These are phyloP conservation scores for Taphrina communis DNA, from an alignment of 1,139 yeast species.

Conservation along the genomic window DNA sequence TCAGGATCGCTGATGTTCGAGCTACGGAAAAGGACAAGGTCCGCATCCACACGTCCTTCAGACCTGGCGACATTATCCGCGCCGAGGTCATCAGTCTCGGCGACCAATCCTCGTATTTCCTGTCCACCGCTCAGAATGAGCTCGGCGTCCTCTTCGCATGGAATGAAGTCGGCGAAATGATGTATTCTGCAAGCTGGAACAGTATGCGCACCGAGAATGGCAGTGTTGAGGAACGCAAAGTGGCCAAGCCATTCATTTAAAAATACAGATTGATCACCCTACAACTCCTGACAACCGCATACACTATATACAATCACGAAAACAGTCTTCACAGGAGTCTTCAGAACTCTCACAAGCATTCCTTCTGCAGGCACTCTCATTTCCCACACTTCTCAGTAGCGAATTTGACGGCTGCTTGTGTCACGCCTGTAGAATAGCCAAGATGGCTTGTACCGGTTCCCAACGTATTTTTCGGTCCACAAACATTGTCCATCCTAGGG, in stretches of 20 bases:
- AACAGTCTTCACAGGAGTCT: background rate
- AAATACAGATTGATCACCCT: background rate
- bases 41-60: conserved; percentile 74
- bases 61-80: conserved; percentile 91
- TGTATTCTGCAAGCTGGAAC: conserved; percentile 96
- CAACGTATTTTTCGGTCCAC: conserved; percentile 18
- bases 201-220: conserved; percentile 86
- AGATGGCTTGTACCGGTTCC: conserved; percentile 24
- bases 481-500: conserved; percentile 10
- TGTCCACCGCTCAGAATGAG: conserved; percentile 88
- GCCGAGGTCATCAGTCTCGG: conserved; percentile 81
- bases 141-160: conserved; percentile 92
- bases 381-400: conserved; percentile 2
- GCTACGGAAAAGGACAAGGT: conserved; percentile 90
- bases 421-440: conserved; percentile 13
- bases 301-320: background rate
- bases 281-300: background rate
- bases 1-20: conserved; percentile 68
- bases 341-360: background rate
- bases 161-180: conserved; percentile 68
- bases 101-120: conserved; percentile 88
- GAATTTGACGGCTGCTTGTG: conserved; percentile 8
- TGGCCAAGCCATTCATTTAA: conserved; percentile 81
- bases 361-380: background rate
- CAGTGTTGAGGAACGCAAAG: conserved; percentile 76